Evolutionary conservation across 495 filamentous ascomycete genomes (phyloP).

Genomic region (Filosporella fistucella): DNA sequence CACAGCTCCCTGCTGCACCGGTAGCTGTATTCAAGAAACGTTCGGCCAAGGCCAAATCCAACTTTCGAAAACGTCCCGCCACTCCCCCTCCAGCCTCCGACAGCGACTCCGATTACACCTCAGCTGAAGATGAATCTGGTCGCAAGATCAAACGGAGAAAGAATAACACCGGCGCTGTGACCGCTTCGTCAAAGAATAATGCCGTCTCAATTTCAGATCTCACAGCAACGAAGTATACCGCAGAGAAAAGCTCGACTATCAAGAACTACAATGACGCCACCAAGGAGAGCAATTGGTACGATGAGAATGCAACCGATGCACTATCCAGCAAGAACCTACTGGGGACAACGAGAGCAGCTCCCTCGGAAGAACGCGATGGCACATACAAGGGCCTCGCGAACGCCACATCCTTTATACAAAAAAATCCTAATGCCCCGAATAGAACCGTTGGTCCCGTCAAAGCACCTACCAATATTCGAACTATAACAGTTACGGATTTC

Average conservation of each 20-base stretch:
- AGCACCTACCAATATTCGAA: constrained; percentile 85
- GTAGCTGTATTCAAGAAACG: constrained; percentile 86
- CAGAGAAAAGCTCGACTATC: constrained; percentile 53
- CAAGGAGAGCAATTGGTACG: constrained; percentile 87
- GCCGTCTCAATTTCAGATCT: constrained; percentile 34
- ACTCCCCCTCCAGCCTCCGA: constrained; percentile 69
- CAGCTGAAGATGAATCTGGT: constrained; percentile 73
- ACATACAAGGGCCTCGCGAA: constrained; percentile 74
- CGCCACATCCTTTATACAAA: constrained; percentile 70
- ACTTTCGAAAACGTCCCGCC: constrained; percentile 75
- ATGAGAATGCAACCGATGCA: constrained; percentile 49
- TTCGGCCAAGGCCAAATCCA: constrained; percentile 67
- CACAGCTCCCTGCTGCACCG: constrained; percentile 28
- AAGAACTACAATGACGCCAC: constrained; percentile 82
- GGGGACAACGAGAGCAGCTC: constrained; percentile 51
- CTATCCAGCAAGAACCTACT: constrained; percentile 58
- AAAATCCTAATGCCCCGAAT: constrained; percentile 72
- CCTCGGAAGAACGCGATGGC: constrained; percentile 41
- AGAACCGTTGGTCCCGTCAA: constrained; percentile 80
- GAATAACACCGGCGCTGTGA: constrained; percentile 60
- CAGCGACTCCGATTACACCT: constrained; percentile 55
- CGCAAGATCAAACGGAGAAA: constrained; percentile 72
- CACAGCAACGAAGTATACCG: constrained; percentile 51
- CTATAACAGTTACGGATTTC: constrained; percentile 85
- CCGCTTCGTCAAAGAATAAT: constrained; percentile 43